phyloP scores from a whole-genome alignment of 2,329 filamentous ascomycete genomes.

The Colletotrichum tofieldiae region DNA sequence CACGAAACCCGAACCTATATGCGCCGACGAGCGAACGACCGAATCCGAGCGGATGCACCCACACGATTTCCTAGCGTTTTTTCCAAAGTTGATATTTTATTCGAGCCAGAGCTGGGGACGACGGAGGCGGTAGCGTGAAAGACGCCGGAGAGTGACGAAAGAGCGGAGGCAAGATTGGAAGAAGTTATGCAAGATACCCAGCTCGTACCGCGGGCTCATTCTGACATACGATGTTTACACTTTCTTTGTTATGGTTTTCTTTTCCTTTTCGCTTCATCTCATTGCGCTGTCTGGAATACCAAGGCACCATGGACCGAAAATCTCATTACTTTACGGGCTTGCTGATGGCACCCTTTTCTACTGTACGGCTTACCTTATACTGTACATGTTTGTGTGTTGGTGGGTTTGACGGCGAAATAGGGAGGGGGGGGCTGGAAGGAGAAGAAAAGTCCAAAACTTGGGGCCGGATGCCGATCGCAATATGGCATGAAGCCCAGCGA shows the following conservation, averaged over 20 bases:
- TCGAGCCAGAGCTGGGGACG: conserved; percentile 47
- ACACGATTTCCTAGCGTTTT: conserved; percentile 46
- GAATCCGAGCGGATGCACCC: conserved; percentile 43
- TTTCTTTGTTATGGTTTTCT: conserved; percentile 38
- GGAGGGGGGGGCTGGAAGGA: neutral
- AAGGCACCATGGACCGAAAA: conserved; percentile 22
- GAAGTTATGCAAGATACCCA: conserved; percentile 58
- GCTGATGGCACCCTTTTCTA: conserved; percentile 16
- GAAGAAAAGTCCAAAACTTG: neutral
- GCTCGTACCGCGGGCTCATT: conserved; percentile 56
- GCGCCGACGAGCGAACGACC: conserved; percentile 45
- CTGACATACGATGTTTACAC: conserved; percentile 50
- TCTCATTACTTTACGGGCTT: conserved; percentile 9
- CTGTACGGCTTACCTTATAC: conserved; percentile 35
- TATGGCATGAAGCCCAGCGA: neutral
- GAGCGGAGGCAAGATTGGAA: conserved; percentile 41
- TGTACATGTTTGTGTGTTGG: conserved; percentile 35
- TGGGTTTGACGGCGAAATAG: conserved; percentile 22
- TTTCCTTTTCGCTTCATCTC: conserved; percentile 34
- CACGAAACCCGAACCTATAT: conserved; percentile 30
- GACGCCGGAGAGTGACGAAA: conserved; percentile 8
- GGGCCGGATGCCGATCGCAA: neutral
- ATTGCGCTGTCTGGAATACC: conserved; percentile 37
- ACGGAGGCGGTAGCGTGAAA: conserved; percentile 8
- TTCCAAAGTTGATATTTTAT: conserved; percentile 44